Evolutionary conservation across 768 basidiomycete genomes (phyloP), one percentile per base, ranked within the genome.

Genomic region (Ephemerocybe angulata): DNA sequence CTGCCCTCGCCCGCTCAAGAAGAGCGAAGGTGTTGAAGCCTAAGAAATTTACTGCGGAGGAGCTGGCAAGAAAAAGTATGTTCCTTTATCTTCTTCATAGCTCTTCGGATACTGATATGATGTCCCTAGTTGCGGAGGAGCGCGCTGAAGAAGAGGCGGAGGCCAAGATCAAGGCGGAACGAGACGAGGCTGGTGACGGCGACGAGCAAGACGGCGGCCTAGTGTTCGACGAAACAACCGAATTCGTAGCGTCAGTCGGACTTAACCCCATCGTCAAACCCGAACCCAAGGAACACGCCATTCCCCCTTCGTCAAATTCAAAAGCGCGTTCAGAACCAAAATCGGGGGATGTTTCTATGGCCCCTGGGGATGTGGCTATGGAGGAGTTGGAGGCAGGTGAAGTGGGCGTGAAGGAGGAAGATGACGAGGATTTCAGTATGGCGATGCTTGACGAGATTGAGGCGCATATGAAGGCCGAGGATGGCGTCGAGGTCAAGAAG

Each of bases 221-320:
- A 29, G 90, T 88, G 0, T 93, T 99, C 58, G 95, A 98, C 65
- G 95, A 98, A 61, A 98, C 96, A 0, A 93, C 93, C 1, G 96
- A 98, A 68, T 99, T 99, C 60, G 91, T 98, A 37, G 85, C 94
- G 17, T 86, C 85, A 15, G 90, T 92, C 44, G 83, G 85, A 1
- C 84, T 83, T 58, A 82, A 84, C 59, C 84, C 86, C 0, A 67
- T 80, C 1, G 71, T 75, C 37, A 76, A 67, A 30, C 63, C 76
- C 31, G 84, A 81, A 62, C 76, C 68, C 5, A 72, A 64, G 50
- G 79, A 78, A 61, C 55, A 65, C 11, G 49, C 52, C 15, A 28
- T 66, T 2, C 46, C 49, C n/a, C 19, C 40, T 21, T 27, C 35
- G 29, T 33, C 28, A 1, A 50, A 49, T 28, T 53, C 19, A 17